Base-by-base conservation (phyloP, 1,284 basidiomycete species). In the Microbotryum silenes-acaulis region DNA sequence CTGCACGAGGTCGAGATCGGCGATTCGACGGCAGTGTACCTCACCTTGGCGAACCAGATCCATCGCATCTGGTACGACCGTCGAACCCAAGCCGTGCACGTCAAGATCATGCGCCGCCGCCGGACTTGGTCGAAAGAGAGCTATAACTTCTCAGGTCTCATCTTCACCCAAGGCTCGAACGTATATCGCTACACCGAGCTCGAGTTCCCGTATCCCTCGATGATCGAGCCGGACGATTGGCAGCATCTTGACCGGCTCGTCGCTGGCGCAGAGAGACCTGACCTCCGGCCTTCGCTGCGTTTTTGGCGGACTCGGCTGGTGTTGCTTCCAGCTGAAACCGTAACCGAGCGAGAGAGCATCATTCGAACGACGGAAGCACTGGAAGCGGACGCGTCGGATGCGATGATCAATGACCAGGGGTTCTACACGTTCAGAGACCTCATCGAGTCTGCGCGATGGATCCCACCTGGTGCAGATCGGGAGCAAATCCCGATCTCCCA, bases 291-390 rank as follows among this genome's bases (percentile, higher is more conserved):
- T 69, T 72, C 60, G 10, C 53, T 63, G 60, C 65, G 57, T n/a
- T 96, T 94, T 73, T 97, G 93, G 90, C 83, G 93, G 7, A 96
- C 92, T 0, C 82, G 93, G n/a, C 96, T 97, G 73, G 82, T 97
- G 27, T 83, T 98, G 21, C 89, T 97, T 52, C 94, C 94, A 0
- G 86, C 88, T 0, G 81, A 83, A 12, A 86, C 85, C 60, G 80
- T 81, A 44, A 88, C 84, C 9, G 74, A 65, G 54, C 78, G 70
- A 76, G 51, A 75, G 79, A 14, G 81, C 76, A 56, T 78, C 80
- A 21, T 76, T 73, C 20, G 85, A 83, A 1, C 86, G 84, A 6
- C 89, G 90, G 74, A 80, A 79, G 63, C 81, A 91, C 60, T 70
- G 63, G 54, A 76, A 68, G 72, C 66, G n/a, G 51, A 57, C 5